Evolutionary conservation across 1,284 basidiomycete genomes (phyloP).

Genomic region (Tetrapyrgos nigripes): DNA sequence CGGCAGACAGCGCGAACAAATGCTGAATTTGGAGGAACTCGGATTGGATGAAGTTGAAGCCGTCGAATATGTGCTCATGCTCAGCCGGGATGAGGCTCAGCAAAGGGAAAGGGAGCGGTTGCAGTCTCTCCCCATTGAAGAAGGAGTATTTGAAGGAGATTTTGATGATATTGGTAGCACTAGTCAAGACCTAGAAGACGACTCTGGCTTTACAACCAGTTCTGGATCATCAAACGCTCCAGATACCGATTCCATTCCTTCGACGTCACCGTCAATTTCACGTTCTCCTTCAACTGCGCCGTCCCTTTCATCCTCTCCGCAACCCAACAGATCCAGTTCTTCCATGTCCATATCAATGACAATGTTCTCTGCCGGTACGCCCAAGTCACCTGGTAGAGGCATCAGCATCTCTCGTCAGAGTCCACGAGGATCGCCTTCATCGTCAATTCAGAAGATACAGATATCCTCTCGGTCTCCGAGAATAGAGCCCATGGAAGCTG

Average conservation of each 20-base stretch:
- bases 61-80: conserved; percentile 84
- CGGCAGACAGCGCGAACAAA: conserved; percentile 63
- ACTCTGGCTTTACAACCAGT: conserved; percentile 18
- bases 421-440: conserved; percentile 31
- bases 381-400: conserved; percentile 7
- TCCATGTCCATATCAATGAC: background rate
- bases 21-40: conserved; percentile 60
- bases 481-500: conserved; percentile 51
- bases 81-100: conserved; percentile 79
- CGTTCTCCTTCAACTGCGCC: background rate
- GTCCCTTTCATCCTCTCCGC: background rate
- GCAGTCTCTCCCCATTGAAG: conserved; percentile 37
- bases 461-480: conserved; percentile 38
- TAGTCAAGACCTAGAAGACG: conserved; percentile 23
- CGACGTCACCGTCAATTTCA: background rate
- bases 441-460: conserved; percentile 49
- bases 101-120: conserved; percentile 14
- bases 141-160: conserved; percentile 64
- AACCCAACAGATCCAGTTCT: background rate
- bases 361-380: background rate
- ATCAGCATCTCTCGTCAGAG: conserved; percentile 19
- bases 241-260: background rate
- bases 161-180: conserved; percentile 53
- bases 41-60: conserved; percentile 82
- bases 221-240: conserved; percentile 5